phyloP scores from a whole-genome alignment of 1,284 basidiomycete species.

The Cutaneotrichosporon sp. region DNA sequence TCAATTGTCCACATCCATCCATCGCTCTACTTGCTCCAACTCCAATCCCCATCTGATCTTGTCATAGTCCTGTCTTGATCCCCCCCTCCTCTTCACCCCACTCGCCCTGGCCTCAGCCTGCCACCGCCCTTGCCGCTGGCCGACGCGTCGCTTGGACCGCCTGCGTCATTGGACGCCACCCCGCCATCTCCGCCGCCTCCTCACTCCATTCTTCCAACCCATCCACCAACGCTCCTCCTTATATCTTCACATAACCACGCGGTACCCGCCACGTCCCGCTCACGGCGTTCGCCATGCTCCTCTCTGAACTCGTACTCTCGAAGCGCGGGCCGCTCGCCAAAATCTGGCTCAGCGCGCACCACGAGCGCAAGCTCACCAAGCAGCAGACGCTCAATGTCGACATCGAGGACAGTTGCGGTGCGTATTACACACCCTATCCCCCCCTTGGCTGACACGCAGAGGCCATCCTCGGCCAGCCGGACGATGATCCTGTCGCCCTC shows the following conservation, averaged over 20 bases:
- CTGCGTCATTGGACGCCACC: no score
- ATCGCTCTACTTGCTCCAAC: not conserved
- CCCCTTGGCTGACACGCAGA: constrained; percentile 56
- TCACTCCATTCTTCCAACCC: no score
- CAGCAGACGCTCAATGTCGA: constrained; percentile 90
- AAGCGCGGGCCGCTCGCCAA: constrained; percentile 91
- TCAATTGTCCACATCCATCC: not conserved
- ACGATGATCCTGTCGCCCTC: constrained; percentile 81
- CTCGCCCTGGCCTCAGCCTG: not conserved
- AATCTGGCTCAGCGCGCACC: constrained; percentile 98
- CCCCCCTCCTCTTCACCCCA: not conserved
- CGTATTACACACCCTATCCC: constrained; percentile 42
- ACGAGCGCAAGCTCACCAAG: constrained; percentile 96
- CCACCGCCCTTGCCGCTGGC: no score
- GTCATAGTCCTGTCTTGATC: not conserved
- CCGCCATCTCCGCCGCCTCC: no score
- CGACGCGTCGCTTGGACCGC: no score
- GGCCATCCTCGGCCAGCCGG: constrained; percentile 68
- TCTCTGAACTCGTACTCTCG: constrained; percentile 88
- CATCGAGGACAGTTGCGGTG: constrained; percentile 89
- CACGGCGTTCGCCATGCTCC: constrained; percentile 64
- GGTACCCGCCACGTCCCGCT: not conserved
- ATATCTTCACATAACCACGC: no score
- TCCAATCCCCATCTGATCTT: no score
- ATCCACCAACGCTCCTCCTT: no score